Evolutionary conservation across 2,329 filamentous ascomycete genomes (phyloP).

Genomic region (Penicillium sp.): DNA sequence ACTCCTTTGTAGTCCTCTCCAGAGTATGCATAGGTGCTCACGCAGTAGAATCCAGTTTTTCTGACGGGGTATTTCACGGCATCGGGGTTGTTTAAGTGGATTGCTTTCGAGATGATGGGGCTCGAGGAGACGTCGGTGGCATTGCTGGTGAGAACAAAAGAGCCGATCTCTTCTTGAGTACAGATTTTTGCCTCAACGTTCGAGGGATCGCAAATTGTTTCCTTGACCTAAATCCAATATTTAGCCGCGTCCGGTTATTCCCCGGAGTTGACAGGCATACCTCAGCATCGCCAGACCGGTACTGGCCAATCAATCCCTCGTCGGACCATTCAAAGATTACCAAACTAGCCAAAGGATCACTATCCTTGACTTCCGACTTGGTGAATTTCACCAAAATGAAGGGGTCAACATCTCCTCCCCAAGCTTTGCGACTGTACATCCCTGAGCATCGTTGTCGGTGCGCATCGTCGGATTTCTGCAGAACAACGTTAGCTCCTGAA

Average conservation of each 20-base stretch:
- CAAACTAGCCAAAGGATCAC: conserved; percentile 75
- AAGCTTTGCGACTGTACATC: conserved; percentile 89
- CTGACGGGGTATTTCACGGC: conserved; percentile 77
- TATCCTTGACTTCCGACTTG: conserved; percentile 57
- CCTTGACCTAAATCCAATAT: conserved; percentile 46
- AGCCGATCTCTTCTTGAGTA: conserved; percentile 71
- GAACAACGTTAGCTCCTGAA: background rate
- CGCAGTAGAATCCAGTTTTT: conserved; percentile 94
- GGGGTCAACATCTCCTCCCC: conserved; percentile 84
- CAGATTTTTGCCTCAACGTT: conserved; percentile 69
- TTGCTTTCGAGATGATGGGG: conserved; percentile 72
- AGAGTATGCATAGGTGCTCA: conserved; percentile 72
- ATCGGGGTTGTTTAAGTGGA: conserved; percentile 72
- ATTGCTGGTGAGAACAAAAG: conserved; percentile 78
- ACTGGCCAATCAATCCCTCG: conserved; percentile 71
- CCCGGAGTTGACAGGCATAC: conserved; percentile 42
- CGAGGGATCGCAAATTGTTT: conserved; percentile 73
- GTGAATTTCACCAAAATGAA: conserved; percentile 84
- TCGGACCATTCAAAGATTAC: conserved; percentile 95
- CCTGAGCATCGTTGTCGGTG: conserved; percentile 82
- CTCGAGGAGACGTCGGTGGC: conserved; percentile 68
- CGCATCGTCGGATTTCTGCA: conserved; percentile 69
- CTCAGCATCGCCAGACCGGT: conserved; percentile 54
- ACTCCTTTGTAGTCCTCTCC: conserved; percentile 71
- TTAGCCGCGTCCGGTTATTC: conserved; percentile 29